A percentile compares a stretch with the other conserved stretches of the same genome.
Evolutionary conservation across 306 rosid species (phyloP).

Genomic region (Parietaria judaica): DNA sequence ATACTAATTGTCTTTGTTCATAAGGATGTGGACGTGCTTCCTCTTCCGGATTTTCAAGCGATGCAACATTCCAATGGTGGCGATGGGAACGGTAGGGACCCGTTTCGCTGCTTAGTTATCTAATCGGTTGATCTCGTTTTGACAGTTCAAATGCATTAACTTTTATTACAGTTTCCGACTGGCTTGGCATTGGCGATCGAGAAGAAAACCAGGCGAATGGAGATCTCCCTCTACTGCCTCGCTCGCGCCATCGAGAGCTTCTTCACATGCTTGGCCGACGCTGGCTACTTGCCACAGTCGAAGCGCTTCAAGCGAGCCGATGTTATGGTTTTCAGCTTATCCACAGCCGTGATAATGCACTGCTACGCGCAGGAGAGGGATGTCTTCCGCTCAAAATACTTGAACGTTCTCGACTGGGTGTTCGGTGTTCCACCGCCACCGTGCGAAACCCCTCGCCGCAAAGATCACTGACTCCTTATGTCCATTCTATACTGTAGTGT

Average conservation of each 20-base stretch:
- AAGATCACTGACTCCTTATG: slow-evolving; percentile 10
- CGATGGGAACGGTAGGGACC: slow-evolving; percentile 66
- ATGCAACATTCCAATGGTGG: slow-evolving; percentile 79
- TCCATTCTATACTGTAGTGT: neutral
- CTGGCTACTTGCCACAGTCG: slow-evolving; percentile 59
- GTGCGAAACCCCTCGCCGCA: slow-evolving; percentile 71
- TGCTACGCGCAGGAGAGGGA: slow-evolving; percentile 90
- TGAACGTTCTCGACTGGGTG: slow-evolving; percentile 91
- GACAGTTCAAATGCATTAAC: neutral
- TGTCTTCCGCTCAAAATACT: slow-evolving; percentile 81
- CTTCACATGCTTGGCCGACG: slow-evolving; percentile 71
- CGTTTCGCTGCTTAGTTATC: neutral
- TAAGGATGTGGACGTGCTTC: slow-evolving; percentile 95
- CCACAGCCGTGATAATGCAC: slow-evolving; percentile 97
- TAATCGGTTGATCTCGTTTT: neutral
- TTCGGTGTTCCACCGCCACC: slow-evolving; percentile 89
- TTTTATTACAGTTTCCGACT: slow-evolving; percentile 59
- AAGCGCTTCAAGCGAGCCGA: slow-evolving; percentile 71
- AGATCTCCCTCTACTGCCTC: slow-evolving; percentile 81
- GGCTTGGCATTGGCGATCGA: slow-evolving; percentile 69
- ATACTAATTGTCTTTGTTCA: slow-evolving; percentile 11
- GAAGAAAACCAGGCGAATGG: slow-evolving; percentile 85
- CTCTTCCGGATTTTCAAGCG: slow-evolving; percentile 53
- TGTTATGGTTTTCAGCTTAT: slow-evolving; percentile 70
- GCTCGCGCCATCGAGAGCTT: slow-evolving; percentile 92